phyloP scores from a whole-genome alignment of 1,139 yeast genomes.

The Geotrichum reessii region DNA sequence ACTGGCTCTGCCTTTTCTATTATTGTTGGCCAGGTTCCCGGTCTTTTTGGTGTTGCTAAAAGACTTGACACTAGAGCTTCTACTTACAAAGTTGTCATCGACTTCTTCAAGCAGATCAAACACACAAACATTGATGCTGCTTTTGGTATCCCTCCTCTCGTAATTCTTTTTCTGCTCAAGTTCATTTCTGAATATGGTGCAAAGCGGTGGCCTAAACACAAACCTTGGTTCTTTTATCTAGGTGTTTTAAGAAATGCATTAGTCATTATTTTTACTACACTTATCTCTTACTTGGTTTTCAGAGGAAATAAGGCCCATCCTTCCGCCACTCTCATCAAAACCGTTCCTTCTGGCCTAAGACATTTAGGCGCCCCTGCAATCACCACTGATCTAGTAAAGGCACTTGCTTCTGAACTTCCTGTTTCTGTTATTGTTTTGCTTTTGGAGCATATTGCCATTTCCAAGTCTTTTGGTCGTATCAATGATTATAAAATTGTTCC shows the following conservation, averaged over 20 bases:
- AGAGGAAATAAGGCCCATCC: constrained; percentile 37
- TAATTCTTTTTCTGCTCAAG: constrained; percentile 48
- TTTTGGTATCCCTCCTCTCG: constrained; percentile 71
- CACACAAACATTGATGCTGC: constrained; percentile 74
- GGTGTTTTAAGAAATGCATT: constrained; percentile 78
- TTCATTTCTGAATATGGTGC: constrained; percentile 50
- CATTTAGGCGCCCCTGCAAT: constrained; percentile 68
- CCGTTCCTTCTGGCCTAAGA: constrained; percentile 74
- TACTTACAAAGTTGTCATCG: constrained; percentile 62
- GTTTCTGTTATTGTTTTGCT: constrained; percentile 76
- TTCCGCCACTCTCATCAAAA: constrained; percentile 60
- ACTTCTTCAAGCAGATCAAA: constrained; percentile 66
- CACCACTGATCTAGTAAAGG: constrained; percentile 55
- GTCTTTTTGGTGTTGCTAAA: constrained; percentile 65
- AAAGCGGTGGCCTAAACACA: constrained; percentile 58
- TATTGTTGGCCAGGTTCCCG: constrained; percentile 79
- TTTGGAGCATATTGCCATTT: constrained; percentile 86
- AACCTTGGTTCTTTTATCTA: constrained; percentile 56
- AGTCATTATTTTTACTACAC: constrained; percentile 70
- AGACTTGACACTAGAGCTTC: constrained; percentile 66
- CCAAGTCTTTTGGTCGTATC: constrained; percentile 88
- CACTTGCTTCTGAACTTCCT: constrained; percentile 73
- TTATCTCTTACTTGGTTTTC: constrained; percentile 60
- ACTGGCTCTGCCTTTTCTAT: constrained; percentile 87
- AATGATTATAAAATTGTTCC: constrained; percentile 88